Base-by-base conservation (phyloP, 139 green algal species). In the Chlorella sp. region DNA sequence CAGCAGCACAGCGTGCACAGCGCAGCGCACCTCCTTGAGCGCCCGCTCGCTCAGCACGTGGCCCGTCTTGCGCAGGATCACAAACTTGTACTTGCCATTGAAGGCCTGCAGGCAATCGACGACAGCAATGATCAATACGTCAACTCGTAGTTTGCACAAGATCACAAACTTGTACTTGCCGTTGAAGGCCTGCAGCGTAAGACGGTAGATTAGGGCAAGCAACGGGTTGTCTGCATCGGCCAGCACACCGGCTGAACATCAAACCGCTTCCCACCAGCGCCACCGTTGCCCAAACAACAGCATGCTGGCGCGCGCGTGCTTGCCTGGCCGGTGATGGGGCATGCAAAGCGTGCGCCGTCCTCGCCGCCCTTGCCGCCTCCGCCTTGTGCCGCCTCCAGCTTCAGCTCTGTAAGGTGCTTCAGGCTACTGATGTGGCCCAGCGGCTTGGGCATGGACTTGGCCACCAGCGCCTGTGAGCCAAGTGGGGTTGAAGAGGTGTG, bases 11-110 rank as follows among this genome's bases (percentile, higher is more conserved):
- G n/a, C n/a, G n/a, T 20, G 56, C 30, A 20, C 56, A 65, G 56
- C 56, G 13, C 7, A 65, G 7, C 7, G 56, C 46, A 92, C 90
- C 88, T 97, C 91, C 70, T 95, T 96, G 0, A 97, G 22, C 24
- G 94, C 95, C n/a, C 89, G 88, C 83, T 98, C 94, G 76, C 91
- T 95, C n/a, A 98, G 65, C 26, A 96, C 92, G 20, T 88, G 84
- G 0, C 95, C 95, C 1, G 46, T 91, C n/a, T 79, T 79, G 28
- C 82, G 64, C 73, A 94, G 76, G 24, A 93, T 83, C 4, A 89
- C 60, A 70, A 95, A 95, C 28, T 85, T 84, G 80, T 76, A 89
- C 75, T 93, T 92, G 13, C 95, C 94, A 46, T 95, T 97, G 11
- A 96, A 62, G 40, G 89, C 65, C 38, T 60, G 51, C 51, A 60